Conservation (phyloP, 345 rosid species). For the Laguncularia racemosa region DNA sequence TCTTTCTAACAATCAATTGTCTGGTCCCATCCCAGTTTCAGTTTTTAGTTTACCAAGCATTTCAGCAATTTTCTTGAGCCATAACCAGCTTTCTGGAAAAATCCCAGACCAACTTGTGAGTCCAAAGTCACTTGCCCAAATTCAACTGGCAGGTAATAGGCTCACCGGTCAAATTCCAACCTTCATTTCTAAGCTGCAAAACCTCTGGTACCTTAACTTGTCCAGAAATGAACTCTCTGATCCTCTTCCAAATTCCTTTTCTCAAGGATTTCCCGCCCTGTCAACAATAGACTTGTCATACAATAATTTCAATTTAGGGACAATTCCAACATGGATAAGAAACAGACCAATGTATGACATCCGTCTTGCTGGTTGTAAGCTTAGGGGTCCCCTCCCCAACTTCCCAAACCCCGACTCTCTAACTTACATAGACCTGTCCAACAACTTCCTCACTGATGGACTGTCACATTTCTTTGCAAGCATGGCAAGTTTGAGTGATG, state of each 20-base stretch:
- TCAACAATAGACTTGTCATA: conserved; percentile 73
- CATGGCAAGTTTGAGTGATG: conserved; percentile 51
- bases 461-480: conserved; percentile 48
- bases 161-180: conserved; percentile 62
- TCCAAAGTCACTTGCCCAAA: conserved; percentile 60
- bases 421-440: conserved; percentile 62
- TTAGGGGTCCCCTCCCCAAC: conserved; percentile 59
- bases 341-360: conserved; percentile 51
- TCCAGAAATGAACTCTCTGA: conserved; percentile 68
- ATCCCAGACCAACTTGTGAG: conserved; percentile 59
- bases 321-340: conserved; percentile 66
- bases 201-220: conserved; percentile 83
- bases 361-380: conserved; percentile 75
- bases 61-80: conserved; percentile 49
- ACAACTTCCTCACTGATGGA: conserved; percentile 53
- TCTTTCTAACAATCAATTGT: conserved; percentile 59
- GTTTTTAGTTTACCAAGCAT: conserved; percentile 44
- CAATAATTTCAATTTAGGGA: conserved; percentile 64
- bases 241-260: conserved; percentile 50
- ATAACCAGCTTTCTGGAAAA: conserved; percentile 53
- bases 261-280: conserved; percentile 58
- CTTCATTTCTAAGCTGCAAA: conserved; percentile 53
- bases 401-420: conserved; percentile 54
- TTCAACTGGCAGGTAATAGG: conserved; percentile 54
- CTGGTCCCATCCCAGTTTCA: conserved; percentile 59